A percentile compares a stretch with the other conserved stretches of the same genome.
These are phyloP conservation scores for Lecanosticta acicola DNA, from an alignment of 2,329 filamentous ascomycete genomes.

Conservation along the genomic window DNA sequence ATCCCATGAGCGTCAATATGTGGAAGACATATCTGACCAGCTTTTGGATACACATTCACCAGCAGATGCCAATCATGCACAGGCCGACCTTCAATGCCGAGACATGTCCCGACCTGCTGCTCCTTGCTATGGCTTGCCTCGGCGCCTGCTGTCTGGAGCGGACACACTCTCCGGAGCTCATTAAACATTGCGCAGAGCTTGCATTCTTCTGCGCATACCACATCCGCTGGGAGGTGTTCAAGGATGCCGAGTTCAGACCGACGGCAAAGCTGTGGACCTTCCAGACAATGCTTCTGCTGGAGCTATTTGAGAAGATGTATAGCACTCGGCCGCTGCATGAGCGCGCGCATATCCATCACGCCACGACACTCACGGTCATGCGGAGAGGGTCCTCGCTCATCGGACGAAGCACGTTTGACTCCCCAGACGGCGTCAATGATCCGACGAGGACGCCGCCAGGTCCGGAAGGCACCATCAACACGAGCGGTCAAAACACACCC, in stretches of 20 bases:
- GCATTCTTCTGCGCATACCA: constrained; percentile 90
- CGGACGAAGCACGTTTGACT: constrained; percentile 76
- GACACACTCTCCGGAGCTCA: constrained; percentile 66
- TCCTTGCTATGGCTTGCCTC: constrained; percentile 86
- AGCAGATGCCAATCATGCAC: constrained; percentile 89
- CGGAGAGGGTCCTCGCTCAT: constrained; percentile 85
- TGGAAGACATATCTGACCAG: constrained; percentile 92
- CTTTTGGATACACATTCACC: constrained; percentile 92
- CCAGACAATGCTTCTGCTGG: constrained; percentile 79
- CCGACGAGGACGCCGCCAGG: constrained; percentile 39
- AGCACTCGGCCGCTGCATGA: constrained; percentile 88
- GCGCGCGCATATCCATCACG: constrained; percentile 91
- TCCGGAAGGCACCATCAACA: constrained; percentile 43
- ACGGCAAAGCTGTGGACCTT: constrained; percentile 96
- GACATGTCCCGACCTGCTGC: constrained; percentile 73
- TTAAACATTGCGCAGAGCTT: constrained; percentile 70
- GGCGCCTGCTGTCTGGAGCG: constrained; percentile 86
- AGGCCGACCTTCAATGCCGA: constrained; percentile 89
- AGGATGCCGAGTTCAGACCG: constrained; percentile 80
- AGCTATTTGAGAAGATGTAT: constrained; percentile 97
- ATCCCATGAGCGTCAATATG: constrained; percentile 78
- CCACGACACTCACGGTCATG: constrained; percentile 92
- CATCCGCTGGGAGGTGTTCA: constrained; percentile 92
- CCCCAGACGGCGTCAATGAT: constrained; percentile 68
- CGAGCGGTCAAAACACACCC: constrained; percentile 54